Percentiles rank a stretch among this genome's conserved stretches.
Evolutionary conservation across 768 basidiomycete species (phyloP).

Genomic region (Nidularia sp.): DNA sequence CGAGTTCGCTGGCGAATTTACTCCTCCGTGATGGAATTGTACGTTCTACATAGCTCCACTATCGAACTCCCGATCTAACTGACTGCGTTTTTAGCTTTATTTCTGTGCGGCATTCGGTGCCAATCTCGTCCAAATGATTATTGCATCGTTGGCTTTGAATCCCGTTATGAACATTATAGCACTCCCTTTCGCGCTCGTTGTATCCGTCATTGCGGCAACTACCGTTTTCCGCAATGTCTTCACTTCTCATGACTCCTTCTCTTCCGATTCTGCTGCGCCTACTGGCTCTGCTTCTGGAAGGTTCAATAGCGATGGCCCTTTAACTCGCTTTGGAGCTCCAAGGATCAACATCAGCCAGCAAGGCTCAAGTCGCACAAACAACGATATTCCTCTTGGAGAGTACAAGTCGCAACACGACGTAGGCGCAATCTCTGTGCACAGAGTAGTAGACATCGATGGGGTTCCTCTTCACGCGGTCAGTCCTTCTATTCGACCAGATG

Average conservation of each 20-base stretch:
- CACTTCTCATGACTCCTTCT: constrained; percentile 23
- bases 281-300: background rate
- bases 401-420: constrained; percentile 11
- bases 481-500: background rate
- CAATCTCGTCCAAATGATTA: constrained; percentile 26
- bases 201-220: constrained; percentile 29
- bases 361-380: constrained; percentile 1
- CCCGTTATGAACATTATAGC: constrained; percentile 30
- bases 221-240: constrained; percentile 33
- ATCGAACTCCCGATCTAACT: background rate
- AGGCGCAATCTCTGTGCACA: constrained; percentile 11
- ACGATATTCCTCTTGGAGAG: constrained; percentile 14
- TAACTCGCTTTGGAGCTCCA: constrained; percentile 1
- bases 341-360: constrained; percentile 4
- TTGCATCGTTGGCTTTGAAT: constrained; percentile 23
- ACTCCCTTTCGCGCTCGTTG: constrained; percentile 27
- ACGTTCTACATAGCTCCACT: constrained; percentile 2
- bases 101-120: constrained; percentile 27
- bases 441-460: constrained; percentile 13
- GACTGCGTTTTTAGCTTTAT: constrained; percentile 7
- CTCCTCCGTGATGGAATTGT: constrained; percentile 28
- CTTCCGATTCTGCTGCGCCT: constrained; percentile 8
- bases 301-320: background rate
- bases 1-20: constrained; percentile 20
- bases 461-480: constrained; percentile 3